Percentiles rank a stretch among this genome's conserved stretches.
Conservation (phyloP, 139 green algal genomes). For the Chlamydomonas sp. region DNA sequence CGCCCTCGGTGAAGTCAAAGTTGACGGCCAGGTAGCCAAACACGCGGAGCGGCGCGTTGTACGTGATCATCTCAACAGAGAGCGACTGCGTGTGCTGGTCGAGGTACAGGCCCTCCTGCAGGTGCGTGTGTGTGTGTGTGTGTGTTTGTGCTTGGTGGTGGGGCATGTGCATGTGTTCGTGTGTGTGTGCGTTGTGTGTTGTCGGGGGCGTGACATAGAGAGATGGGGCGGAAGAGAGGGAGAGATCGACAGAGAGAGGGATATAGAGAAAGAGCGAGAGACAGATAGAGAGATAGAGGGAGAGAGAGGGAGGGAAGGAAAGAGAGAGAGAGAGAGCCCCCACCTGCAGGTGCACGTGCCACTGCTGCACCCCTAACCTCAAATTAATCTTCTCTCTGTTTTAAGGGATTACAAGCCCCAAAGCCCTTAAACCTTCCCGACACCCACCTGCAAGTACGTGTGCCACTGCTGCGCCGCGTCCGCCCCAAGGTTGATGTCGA, state of each 20-base stretch:
- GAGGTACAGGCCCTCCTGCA: slow-evolving; percentile 59
- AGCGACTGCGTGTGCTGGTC: slow-evolving; percentile 53
- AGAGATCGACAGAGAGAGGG: too few species aligned
- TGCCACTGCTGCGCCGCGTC: not conserved
- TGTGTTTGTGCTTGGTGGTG: not conserved
- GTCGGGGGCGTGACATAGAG: too few species aligned
- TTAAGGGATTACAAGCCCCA: too few species aligned
- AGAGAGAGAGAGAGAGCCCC: too few species aligned
- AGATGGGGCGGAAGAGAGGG: too few species aligned
- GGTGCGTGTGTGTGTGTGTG: not conserved
- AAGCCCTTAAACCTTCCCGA: too few species aligned
- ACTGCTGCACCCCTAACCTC: too few species aligned
- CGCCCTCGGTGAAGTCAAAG: slow-evolving; percentile 61
- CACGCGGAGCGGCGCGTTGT: slow-evolving; percentile 73
- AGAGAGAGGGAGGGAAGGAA: too few species aligned
- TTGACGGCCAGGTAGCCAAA: slow-evolving; percentile 46
- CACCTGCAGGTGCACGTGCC: too few species aligned
- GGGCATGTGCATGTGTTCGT: not conserved
- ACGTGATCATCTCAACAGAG: slow-evolving; percentile 65
- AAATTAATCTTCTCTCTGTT: too few species aligned
- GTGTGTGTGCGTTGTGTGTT: not conserved
- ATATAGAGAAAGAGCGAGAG: too few species aligned
- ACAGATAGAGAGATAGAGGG: too few species aligned
- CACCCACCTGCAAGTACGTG: not conserved
- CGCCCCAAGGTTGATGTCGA: slow-evolving; percentile 69